Base-by-base conservation (phyloP, 441 rosid species). In the Codiaeum variegatum region DNA sequence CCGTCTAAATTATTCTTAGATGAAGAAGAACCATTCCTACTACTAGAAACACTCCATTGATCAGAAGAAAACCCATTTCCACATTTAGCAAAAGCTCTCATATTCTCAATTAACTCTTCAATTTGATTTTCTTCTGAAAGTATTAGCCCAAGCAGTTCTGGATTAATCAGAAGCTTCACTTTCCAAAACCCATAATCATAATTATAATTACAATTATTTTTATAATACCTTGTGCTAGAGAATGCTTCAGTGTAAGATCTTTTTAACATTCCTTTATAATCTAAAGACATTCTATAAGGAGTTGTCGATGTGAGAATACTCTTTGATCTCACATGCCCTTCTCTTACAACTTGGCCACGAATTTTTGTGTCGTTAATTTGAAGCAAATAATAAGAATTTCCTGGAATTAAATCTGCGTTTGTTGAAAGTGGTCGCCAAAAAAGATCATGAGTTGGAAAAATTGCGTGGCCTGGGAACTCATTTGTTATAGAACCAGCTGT, bases 1-100 rank as follows among this genome's bases (percentile, higher is more conserved):
- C 58, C 73, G 69, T 79, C 73, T 38, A 38, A 8, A 54, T 65
- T 73, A 54, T 65, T 73, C 73, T 77, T 80, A 23, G 89, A 77
- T 18, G 85, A 87, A 72, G 89, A 77, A 19, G 85, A 87, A 72
- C 72, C 83, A 81, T 84, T 85, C 71, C 87, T 62, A 73, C 88
- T 84, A 79, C 87, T 88, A 4, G 89, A 81, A 21, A 75, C 71
- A 73, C 88, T 88, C 85, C 91, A 86, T 23, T 83, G 80, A 73
- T 85, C 90, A 3, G 87, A 82, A 60, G 77, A 75, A 1, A 38
- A 38, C 32, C 83, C 86, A 62, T 82, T 82, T 38, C 89, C 84
- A 70, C 91, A 88, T 52, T 83, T 93, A 23, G 91, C 96, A 1
- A 85, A 97, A 6, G 93, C 85, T 68, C 96, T 81, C 71, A 90